Evolutionary conservation across 208 protist genomes (phyloP), one percentile per base, ranked within the genome.

Genomic region (Tritrichomonas foetus): DNA sequence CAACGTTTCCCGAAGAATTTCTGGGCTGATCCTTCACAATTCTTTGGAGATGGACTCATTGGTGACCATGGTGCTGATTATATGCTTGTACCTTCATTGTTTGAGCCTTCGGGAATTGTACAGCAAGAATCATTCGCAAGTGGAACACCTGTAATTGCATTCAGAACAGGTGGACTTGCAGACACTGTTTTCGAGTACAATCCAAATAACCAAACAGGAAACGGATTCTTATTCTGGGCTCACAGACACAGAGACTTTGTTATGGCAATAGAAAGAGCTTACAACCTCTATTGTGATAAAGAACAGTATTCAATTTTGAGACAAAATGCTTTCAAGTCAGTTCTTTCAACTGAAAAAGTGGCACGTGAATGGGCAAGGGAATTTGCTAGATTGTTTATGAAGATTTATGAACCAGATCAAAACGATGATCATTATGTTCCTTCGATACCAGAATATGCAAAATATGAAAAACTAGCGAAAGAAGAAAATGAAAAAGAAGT

Each of bases 171-270:
- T 39, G 78, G 78, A 57, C n/a, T 89, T 1, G 78, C 78, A 16
- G 78, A 89, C 30, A 89, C 78, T 14, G 78, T 89, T 27, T 89
- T 89, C 47, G 78, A 89, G 78, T 89, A 47, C 78, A 47, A 89
- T 49, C 53, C 47, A 89, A 33, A 89, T 25, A 89, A 53, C 47
- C 47, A 22, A n/a, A 89, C 78, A 39, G 78, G 78, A 0, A 89
- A 89, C 78, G 78, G 78, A 57, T 14, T 89, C 47, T 25, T 89
- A 16, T 89, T 89, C 47, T 89, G 78, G 78, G 41, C 41, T 89
- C 78, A 89, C n/a, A 25, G 47, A 53, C 78, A 89, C 47, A 57
- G 47, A 53, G 78, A 89, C 47, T 89, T 89, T 47, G 39, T 57
- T 14, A 89, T 89, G 78, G 78, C 78, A 5, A n/a, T 89, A 8